phyloP scores from a whole-genome alignment of 805 yeast species.

The Candida schatavii region DNA sequence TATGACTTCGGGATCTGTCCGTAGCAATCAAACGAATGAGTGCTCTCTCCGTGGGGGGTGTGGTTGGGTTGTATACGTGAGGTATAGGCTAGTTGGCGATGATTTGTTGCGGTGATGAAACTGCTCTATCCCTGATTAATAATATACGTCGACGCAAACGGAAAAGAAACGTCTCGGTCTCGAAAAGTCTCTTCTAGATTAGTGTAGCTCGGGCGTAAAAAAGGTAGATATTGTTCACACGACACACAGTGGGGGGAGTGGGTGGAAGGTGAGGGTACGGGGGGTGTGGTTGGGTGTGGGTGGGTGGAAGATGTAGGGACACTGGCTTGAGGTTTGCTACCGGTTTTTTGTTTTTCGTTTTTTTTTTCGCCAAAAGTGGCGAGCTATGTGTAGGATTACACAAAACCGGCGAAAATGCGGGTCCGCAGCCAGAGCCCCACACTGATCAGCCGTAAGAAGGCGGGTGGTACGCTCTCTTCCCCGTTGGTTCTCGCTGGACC shows the following conservation, averaged over 20 bases:
- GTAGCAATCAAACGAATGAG: conserved; percentile 33
- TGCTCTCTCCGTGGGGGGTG: conserved; percentile 15
- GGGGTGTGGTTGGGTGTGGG: conserved; percentile 1
- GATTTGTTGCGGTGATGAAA: conserved; percentile 1
- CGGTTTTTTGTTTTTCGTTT: neutral
- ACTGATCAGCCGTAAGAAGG: too few species aligned
- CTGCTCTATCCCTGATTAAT: conserved; percentile 3
- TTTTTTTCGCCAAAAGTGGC: neutral
- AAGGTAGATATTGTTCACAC: neutral
- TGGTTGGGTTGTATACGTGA: conserved; percentile 5
- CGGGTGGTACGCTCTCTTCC: too few species aligned
- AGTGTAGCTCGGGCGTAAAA: neutral
- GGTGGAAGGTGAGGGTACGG: conserved; percentile 1
- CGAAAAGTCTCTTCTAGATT: neutral
- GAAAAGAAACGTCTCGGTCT: neutral
- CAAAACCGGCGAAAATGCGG: too few species aligned
- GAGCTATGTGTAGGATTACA: too few species aligned
- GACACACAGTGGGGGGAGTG: neutral
- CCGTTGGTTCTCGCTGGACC: too few species aligned
- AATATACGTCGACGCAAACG: neutral
- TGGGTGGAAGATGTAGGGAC: neutral
- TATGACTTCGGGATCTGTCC: neutral
- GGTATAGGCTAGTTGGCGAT: conserved; percentile 7
- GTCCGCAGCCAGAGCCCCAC: too few species aligned
- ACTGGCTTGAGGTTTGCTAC: neutral